These are phyloP conservation scores for Pelargonium australe DNA, from an alignment of 441 rosid genomes.

Conservation along the genomic window DNA sequence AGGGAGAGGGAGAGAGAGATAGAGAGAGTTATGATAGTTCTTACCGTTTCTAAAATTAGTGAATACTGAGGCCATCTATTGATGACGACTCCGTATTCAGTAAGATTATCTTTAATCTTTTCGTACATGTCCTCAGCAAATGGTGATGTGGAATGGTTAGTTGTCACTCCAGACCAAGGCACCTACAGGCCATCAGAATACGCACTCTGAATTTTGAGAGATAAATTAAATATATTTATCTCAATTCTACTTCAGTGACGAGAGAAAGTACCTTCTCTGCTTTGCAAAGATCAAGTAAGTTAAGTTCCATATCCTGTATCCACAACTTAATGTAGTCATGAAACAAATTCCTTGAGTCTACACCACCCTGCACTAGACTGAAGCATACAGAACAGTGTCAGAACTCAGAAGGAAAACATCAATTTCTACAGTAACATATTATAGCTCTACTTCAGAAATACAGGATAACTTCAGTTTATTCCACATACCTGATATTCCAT, in stretches of 20 bases:
- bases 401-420: slow-evolving; percentile 17
- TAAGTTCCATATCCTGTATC: slow-evolving; percentile 94
- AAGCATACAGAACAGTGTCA: slow-evolving; percentile 25
- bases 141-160: slow-evolving; percentile 87
- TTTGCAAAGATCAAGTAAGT: slow-evolving; percentile 82
- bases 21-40: slow-evolving; percentile 15
- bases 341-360: slow-evolving; percentile 68
- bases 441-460: background rate
- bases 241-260: background rate
- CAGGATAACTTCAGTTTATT: slow-evolving; percentile 4
- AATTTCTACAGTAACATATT: slow-evolving; percentile 11
- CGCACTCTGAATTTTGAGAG: slow-evolving; percentile 4
- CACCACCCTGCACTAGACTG: slow-evolving; percentile 77
- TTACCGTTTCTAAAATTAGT: slow-evolving; percentile 74
- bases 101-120: slow-evolving; percentile 61
- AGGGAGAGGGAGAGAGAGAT: background rate
- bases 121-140: slow-evolving; percentile 94
- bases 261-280: slow-evolving; percentile 67
- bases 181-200: slow-evolving; percentile 38
- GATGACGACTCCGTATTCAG: slow-evolving; percentile 80
- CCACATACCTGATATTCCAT: slow-evolving; percentile 83
- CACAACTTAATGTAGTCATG: slow-evolving; percentile 78
- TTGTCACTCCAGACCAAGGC: slow-evolving; percentile 80
- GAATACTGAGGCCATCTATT: slow-evolving; percentile 94
- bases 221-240: background rate